A percentile compares a stretch with the other conserved stretches of the same genome.
Evolutionary conservation across 805 yeast genomes (phyloP).

Genomic region (Candida yuanshanica): DNA sequence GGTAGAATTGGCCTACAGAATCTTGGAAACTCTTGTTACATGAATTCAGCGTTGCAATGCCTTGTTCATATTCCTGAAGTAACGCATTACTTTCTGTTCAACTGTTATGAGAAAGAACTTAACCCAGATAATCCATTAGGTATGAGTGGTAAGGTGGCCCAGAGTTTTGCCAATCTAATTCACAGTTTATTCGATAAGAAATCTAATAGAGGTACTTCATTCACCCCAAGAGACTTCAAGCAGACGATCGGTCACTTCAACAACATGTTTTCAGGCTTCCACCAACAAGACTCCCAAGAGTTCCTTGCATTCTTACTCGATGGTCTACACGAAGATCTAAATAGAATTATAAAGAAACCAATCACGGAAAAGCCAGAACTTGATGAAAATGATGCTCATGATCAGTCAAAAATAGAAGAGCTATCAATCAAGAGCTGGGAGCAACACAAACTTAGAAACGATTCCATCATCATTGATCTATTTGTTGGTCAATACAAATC

Average conservation of each 20-base stretch:
- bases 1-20: conserved; percentile 65
- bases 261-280: conserved; percentile 70
- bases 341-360: conserved; percentile 77
- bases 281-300: conserved; percentile 93
- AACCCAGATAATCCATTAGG: conserved; percentile 82
- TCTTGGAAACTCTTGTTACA: conserved; percentile 87
- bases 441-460: conserved; percentile 72
- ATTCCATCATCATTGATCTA: conserved; percentile 76
- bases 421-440: conserved; percentile 79
- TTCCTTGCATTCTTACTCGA: conserved; percentile 83
- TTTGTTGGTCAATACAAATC: conserved; percentile 91
- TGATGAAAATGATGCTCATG: conserved; percentile 51
- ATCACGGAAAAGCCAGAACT: conserved; percentile 84
- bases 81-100: conserved; percentile 63
- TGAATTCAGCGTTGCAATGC: conserved; percentile 94
- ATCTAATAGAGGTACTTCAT: conserved; percentile 9
- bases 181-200: conserved; percentile 44
- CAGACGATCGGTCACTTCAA: conserved; percentile 73
- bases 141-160: conserved; percentile 74
- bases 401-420: conserved; percentile 45
- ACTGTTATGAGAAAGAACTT: conserved; percentile 56
- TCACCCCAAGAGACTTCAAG: conserved; percentile 69
- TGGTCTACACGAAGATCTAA: conserved; percentile 88
- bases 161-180: conserved; percentile 65
- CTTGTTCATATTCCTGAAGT: conserved; percentile 81